These are phyloP conservation scores for Cryptosporidium bovis DNA, from an alignment of 169 alveolate genomes.

Conservation along the genomic window DNA sequence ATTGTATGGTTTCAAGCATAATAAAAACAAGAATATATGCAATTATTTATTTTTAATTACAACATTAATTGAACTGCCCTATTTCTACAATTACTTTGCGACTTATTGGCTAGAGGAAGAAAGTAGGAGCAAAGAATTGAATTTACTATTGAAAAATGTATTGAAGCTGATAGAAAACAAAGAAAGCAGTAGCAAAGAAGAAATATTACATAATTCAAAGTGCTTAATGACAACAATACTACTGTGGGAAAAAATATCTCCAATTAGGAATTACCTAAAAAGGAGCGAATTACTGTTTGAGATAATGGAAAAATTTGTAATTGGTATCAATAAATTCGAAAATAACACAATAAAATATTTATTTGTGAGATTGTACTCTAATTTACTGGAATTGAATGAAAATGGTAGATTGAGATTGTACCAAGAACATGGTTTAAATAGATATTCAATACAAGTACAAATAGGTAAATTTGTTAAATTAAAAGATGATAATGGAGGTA, in stretches of 20 bases:
- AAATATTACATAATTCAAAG: neutral
- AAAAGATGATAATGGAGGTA: neutral
- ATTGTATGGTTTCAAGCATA: neutral
- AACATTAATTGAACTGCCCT: conserved; percentile 18
- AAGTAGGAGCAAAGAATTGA: conserved; percentile 10
- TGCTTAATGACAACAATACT: conserved; percentile 4
- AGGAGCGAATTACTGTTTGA: neutral
- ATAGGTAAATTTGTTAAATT: neutral
- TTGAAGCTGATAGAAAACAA: neutral
- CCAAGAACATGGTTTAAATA: neutral
- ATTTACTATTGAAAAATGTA: neutral
- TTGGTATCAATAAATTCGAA: neutral
- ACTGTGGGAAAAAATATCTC: conserved; percentile 34
- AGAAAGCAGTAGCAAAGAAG: neutral
- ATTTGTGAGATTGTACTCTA: conserved; percentile 35
- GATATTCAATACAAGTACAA: conserved; percentile 3
- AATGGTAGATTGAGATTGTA: conserved; percentile 14
- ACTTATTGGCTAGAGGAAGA: conserved; percentile 14
- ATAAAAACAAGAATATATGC: neutral
- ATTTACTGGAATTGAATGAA: conserved; percentile 11
- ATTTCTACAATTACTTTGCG: conserved; percentile 4
- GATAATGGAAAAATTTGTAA: neutral
- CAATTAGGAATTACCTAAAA: conserved; percentile 12
- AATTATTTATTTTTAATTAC: conserved; percentile 10
- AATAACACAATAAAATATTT: conserved; percentile 25